These are phyloP conservation scores for Trichosporon sp. DNA, from an alignment of 1,284 basidiomycete species.

Conservation along the genomic window DNA sequence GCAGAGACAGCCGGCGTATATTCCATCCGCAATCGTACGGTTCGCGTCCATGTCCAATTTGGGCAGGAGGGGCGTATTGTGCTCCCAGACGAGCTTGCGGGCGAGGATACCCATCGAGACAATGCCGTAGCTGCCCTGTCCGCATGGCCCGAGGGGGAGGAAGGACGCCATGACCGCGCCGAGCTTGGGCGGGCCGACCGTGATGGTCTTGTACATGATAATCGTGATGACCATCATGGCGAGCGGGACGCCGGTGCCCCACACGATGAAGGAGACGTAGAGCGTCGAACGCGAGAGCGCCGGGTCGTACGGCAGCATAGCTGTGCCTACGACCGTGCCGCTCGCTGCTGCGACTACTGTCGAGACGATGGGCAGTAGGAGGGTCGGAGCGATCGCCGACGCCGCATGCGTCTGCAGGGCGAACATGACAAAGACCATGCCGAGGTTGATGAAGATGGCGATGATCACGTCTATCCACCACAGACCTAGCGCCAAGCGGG, in stretches of 20 bases:
- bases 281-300: slow-evolving; percentile 57
- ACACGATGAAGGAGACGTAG: slow-evolving; percentile 50
- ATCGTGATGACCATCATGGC: slow-evolving; percentile 59
- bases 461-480: slow-evolving; percentile 68
- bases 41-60: slow-evolving; percentile 36
- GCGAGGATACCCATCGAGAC: slow-evolving; percentile 54
- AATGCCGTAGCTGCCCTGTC: slow-evolving; percentile 59
- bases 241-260: slow-evolving; percentile 50
- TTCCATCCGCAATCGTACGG: slow-evolving; percentile 45
- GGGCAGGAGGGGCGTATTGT: slow-evolving; percentile 23
- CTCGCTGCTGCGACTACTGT: slow-evolving; percentile 63
- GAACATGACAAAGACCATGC: slow-evolving; percentile 51
- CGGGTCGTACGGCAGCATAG: slow-evolving; percentile 52
- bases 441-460: slow-evolving; percentile 47
- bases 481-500: slow-evolving; percentile 59
- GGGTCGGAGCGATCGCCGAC: slow-evolving; percentile 56
- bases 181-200: slow-evolving; percentile 48
- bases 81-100: slow-evolving; percentile 49
- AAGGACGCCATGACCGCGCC: slow-evolving; percentile 58
- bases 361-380: slow-evolving; percentile 68
- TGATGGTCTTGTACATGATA: slow-evolving; percentile 51
- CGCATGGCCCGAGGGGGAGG: slow-evolving; percentile 55
- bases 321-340: slow-evolving; percentile 57
- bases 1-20: slow-evolving; percentile 41
- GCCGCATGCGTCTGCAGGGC: slow-evolving; percentile 59